A percentile compares a stretch with the other conserved stretches of the same genome.
phyloP scores from a whole-genome alignment of 768 basidiomycete genomes.

The Sarcomyxa edulis region DNA sequence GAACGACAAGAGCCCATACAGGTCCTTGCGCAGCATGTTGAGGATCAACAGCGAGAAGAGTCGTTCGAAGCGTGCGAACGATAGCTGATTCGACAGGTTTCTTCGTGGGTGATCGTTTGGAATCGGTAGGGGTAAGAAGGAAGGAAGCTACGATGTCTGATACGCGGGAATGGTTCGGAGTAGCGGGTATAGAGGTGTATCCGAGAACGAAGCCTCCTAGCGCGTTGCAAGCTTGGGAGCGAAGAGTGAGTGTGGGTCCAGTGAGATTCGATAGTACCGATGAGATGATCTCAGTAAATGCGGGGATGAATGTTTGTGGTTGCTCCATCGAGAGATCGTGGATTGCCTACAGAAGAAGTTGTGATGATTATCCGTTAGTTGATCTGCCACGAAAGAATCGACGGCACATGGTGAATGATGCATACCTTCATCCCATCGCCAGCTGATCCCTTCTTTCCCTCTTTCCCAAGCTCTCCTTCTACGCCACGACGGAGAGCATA shows the following conservation, averaged over 20 bases:
- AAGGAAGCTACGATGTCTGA: conserved; percentile 42
- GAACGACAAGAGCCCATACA: conserved; percentile 68
- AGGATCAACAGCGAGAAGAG: conserved; percentile 50
- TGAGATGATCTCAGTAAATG: conserved; percentile 51
- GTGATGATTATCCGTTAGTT: not conserved
- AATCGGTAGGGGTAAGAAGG: conserved; percentile 38
- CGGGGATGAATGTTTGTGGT: conserved; percentile 63
- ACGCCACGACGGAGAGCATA: conserved; percentile 71
- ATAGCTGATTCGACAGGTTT: conserved; percentile 42
- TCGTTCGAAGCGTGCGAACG: conserved; percentile 61
- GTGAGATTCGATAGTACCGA: conserved; percentile 60
- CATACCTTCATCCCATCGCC: conserved; percentile 74
- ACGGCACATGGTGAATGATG: conserved; percentile 8
- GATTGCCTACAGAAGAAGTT: conserved; percentile 47
- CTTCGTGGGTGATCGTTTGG: conserved; percentile 19
- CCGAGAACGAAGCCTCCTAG: conserved; percentile 64
- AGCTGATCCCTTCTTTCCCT: conserved; percentile 81
- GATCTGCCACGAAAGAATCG: conserved; percentile 2
- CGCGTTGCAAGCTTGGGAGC: conserved; percentile 71
- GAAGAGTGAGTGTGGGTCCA: conserved; percentile 58
- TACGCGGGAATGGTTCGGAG: conserved; percentile 46
- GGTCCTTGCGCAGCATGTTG: conserved; percentile 67
- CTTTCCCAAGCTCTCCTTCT: conserved; percentile 81
- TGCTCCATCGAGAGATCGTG: conserved; percentile 63
- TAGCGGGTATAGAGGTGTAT: conserved; percentile 40